Base-by-base conservation (phyloP, 768 basidiomycete species). In the Suillus subluteus region DNA sequence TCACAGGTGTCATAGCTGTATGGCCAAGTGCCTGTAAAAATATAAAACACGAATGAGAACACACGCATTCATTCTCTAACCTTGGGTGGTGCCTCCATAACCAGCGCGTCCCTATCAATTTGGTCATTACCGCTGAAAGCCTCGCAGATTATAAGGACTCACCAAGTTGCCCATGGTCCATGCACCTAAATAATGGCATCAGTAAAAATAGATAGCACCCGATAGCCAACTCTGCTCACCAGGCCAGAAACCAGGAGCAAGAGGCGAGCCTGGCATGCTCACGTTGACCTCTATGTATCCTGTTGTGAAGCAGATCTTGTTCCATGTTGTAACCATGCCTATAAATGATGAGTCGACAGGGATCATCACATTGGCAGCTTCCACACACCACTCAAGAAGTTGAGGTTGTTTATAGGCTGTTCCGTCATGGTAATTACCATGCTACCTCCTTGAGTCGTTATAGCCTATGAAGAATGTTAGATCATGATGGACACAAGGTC, bases 281-380 rank as follows among this genome's bases (percentile, higher is more conserved):
- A 94, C 71, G n/a, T 83, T 86, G 3, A 91, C 87, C 79, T 98
- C 98, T 65, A 98, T 81, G 74, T 96, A 95, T 2, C 94, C 95
- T 0, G 94, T 95, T 18, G 89, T 96, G 79, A 96, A 98, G 79
- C 96, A 99, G 64, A 98, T 79, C 79, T 98, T 94, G 79, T 98
- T 97, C 96, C 96, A 98, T 15, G 89, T 86, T 70, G 91, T 88
- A 12, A 96, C 63, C 89, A 91, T 90, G 44, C 87, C 88, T 85
- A 66, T 44, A 58, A 23, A 61, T 63, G 62, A 26, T 71, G 38
- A 68, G 59, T 37, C 55, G 63, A 9, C 13, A 38, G 58, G 18
- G 59, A 63, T 65, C n/a, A 21, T 35, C 52, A 21, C 8, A 44
- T 11, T 12, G 30, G 62, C 15, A 6, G 15, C 16, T 48, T 48